Evolutionary conservation across 1,284 basidiomycete genomes (phyloP), one percentile per base, ranked within the genome.

Genomic region (Tilletia horrida): DNA sequence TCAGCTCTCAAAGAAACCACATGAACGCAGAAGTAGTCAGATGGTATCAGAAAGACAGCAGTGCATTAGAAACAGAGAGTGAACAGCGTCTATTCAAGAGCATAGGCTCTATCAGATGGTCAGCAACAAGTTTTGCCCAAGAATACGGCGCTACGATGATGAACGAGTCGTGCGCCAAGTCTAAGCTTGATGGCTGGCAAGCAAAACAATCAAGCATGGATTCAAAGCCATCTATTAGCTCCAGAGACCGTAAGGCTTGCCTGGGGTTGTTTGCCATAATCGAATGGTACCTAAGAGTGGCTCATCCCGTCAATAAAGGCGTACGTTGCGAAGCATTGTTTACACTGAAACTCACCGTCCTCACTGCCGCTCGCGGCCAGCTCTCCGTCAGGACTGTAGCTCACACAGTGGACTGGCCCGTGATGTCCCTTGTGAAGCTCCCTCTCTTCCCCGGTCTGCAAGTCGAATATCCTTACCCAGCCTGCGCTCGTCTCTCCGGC

Each of bases 401-500:
- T 89, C 48, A 96, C 91, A 69, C 90, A 92, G 77, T 96, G 92
- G 13, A 96, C 95, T 14, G 95, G 94, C 16, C 95, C 95, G 81
- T 98, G 95, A 81, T 98, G 96, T 6, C 95, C 95, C 83, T 97
- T 97, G 75, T 95, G 87, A 66, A 97, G 88, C 70, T 97, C 95
- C 71, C 87, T 84, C 84, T 97, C 93, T 79, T 89, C 87, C 1
- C 92, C 95, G n/a, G 90, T 87, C 45, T 84, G 82, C 77, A 93
- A 88, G 50, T 91, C 90, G 80, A 97, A 94, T 42, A 97, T 88
- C 50, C 95, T 86, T 25, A 98, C 93, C 96, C 96, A 98, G 72
- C 96, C 93, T 82, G 98, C 96, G 13, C 85, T 87, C 50, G 87
- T 86, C 71, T 88, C 91, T n/a, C 96, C 95, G 0, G 91, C 93